Percentiles rank a stretch among this genome's conserved stretches.
These are phyloP conservation scores for Gigaspora rosea DNA, from an alignment of 192 early-diverging fungal species.

Conservation along the genomic window DNA sequence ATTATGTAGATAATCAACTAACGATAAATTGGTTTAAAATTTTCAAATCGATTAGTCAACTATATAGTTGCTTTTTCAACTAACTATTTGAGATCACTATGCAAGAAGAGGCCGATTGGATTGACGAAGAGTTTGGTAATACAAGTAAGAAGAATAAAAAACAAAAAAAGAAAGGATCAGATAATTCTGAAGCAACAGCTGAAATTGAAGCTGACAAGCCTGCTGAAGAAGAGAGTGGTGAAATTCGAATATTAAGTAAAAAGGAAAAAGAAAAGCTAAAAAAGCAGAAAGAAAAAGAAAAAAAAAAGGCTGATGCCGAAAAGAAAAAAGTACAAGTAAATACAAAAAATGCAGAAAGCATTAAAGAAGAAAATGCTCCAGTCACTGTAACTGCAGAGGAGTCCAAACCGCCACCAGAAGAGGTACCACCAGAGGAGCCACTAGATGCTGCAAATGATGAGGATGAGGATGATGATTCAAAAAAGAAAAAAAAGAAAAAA, in stretches of 20 bases:
- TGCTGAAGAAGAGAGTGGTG: constrained; percentile 40
- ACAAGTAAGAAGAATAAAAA: constrained; percentile 37
- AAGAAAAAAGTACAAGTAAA: constrained; percentile 43
- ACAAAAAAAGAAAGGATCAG: constrained; percentile 56
- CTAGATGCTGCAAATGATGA: constrained; percentile 36
- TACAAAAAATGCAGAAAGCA: constrained; percentile 29
- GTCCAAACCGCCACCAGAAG: constrained; percentile 10
- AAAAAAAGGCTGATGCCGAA: constrained; percentile 53
- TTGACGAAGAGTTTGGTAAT: constrained; percentile 28
- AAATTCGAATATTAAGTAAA: constrained; percentile 70
- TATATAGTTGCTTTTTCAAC: no score
- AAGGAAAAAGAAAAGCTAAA: constrained; percentile 87
- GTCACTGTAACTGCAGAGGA: constrained; percentile 25
- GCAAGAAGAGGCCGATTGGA: constrained; percentile 31
- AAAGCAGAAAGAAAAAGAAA: constrained; percentile 70
- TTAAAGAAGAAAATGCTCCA: constrained; percentile 39
- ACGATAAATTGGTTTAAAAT: no score
- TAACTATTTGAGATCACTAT: no score
- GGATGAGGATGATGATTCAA: constrained; percentile 49
- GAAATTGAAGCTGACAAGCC: constrained; percentile 27
- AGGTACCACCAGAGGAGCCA: neutral
- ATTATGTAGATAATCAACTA: no score
- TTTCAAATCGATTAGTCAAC: no score
- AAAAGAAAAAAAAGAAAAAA: constrained; percentile 60
- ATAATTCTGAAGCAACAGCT: neutral